These are phyloP conservation scores for Cubamyces lactineus DNA, from an alignment of 768 basidiomycete genomes.

Conservation along the genomic window DNA sequence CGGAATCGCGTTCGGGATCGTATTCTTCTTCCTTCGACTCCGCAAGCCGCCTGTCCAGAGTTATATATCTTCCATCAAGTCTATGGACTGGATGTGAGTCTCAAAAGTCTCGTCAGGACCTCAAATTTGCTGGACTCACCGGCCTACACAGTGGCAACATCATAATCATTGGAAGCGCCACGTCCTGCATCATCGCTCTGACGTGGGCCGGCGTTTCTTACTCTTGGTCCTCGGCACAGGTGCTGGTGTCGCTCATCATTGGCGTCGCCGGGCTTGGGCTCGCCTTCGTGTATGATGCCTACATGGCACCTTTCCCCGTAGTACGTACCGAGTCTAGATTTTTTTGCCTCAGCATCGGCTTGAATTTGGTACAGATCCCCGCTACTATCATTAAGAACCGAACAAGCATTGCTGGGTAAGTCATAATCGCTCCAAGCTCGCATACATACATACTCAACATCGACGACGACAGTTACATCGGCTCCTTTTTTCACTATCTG, in stretches of 20 bases:
- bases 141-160: slow-evolving; percentile 30
- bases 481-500: slow-evolving; percentile 37
- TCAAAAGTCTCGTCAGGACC: no score
- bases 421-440: no score
- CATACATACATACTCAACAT: no score
- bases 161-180: slow-evolving; percentile 29
- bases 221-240: slow-evolving; percentile 36
- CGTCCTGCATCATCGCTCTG: slow-evolving; percentile 27
- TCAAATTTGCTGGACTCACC: not conserved
- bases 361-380: not conserved
- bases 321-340: slow-evolving; percentile 7
- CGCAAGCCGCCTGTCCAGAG: slow-evolving; percentile 27
- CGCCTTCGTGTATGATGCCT: slow-evolving; percentile 31
- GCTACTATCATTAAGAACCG: slow-evolving; percentile 10
- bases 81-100: slow-evolving; percentile 45
- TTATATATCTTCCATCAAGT: slow-evolving; percentile 23
- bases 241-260: slow-evolving; percentile 6
- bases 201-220: slow-evolving; percentile 42
- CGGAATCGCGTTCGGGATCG: slow-evolving; percentile 10
- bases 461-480: slow-evolving; percentile 33
- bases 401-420: slow-evolving; percentile 10
- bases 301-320: slow-evolving; percentile 30
- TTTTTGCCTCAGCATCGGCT: no score
- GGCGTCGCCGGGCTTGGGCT: not conserved
- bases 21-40: slow-evolving; percentile 10